Evolutionary conservation across 2,329 filamentous ascomycete genomes (phyloP).

Genomic region (Diaporthe batatas): DNA sequence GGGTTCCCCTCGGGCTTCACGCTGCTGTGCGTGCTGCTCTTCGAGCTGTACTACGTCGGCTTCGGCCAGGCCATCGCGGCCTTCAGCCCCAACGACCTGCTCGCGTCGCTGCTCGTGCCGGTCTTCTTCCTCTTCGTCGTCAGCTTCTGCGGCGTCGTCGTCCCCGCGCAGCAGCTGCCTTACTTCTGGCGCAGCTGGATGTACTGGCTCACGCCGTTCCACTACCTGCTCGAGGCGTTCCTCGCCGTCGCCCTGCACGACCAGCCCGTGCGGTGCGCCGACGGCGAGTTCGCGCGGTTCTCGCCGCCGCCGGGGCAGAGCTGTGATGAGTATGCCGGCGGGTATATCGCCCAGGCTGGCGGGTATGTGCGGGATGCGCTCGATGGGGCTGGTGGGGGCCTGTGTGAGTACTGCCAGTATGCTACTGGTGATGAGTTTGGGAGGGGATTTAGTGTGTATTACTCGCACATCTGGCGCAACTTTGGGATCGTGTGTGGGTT

Average conservation of each 20-base stretch:
- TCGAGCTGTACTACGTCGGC: conserved; percentile 71
- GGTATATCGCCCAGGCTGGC: conserved; percentile 61
- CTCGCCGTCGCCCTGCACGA: conserved; percentile 66
- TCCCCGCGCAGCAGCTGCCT: conserved; percentile 73
- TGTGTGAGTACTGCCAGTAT: conserved; percentile 63
- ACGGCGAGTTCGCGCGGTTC: conserved; percentile 64
- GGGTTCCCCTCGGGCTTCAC: conserved; percentile 65
- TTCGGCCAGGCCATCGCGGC: conserved; percentile 75
- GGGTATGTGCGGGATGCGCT: conserved; percentile 67
- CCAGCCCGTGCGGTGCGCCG: conserved; percentile 59
- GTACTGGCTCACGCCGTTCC: conserved; percentile 73
- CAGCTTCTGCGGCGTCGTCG: conserved; percentile 81
- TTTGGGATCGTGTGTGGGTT: conserved; percentile 71
- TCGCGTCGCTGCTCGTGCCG: conserved; percentile 70
- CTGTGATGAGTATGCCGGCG: conserved; percentile 68
- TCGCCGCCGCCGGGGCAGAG: conserved; percentile 64
- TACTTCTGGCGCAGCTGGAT: conserved; percentile 78
- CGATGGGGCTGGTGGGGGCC: conserved; percentile 54
- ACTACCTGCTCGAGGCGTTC: conserved; percentile 70
- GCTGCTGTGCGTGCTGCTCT: conserved; percentile 69
- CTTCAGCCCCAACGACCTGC: conserved; percentile 72
- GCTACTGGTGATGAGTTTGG: conserved; percentile 66
- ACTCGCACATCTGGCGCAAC: conserved; percentile 75
- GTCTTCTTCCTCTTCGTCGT: conserved; percentile 70
- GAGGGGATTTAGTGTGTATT: conserved; percentile 62